Conservation (phyloP, 257 asterid genomes). For the Solanum virginianum region DNA sequence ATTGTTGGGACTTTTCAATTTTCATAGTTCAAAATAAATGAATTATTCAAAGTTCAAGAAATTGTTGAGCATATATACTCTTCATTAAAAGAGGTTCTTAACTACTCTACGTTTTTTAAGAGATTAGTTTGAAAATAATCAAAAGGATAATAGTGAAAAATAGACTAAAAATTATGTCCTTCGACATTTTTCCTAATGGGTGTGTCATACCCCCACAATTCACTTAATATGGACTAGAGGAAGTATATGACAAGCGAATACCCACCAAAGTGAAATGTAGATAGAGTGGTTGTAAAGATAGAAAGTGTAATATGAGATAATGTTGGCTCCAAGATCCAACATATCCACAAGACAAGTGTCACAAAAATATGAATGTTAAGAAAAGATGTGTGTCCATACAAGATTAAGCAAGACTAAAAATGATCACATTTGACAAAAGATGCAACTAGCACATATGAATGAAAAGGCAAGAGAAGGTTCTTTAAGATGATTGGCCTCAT, state of each 20-base stretch:
- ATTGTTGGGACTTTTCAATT: too few relatives aligned
- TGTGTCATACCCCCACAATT: too few relatives aligned
- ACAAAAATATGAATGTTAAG: not conserved
- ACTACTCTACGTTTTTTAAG: too few relatives aligned
- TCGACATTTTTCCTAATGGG: too few relatives aligned
- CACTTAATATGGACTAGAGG: too few relatives aligned
- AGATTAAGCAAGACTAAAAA: not conserved
- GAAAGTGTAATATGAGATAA: not conserved
- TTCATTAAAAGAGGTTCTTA: too few relatives aligned
- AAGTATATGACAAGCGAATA: not conserved
- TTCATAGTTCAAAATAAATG: too few relatives aligned
- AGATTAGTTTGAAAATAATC: too few relatives aligned
- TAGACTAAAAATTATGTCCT: too few relatives aligned
- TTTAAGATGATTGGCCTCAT: not conserved
- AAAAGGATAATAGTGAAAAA: too few relatives aligned
- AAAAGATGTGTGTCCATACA: not conserved
- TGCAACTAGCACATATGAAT: not conserved
- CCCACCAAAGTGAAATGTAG: not conserved
- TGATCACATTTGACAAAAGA: not conserved
- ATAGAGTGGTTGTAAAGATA: not conserved
- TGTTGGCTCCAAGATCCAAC: not conserved
- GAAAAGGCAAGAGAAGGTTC: not conserved
- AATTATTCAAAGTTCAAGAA: too few relatives aligned
- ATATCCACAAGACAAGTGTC: not conserved
- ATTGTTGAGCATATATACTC: too few relatives aligned